Percentiles rank a stretch among this genome's conserved stretches.
phyloP scores from a whole-genome alignment of 345 rosid species.

The Salix exigua region DNA sequence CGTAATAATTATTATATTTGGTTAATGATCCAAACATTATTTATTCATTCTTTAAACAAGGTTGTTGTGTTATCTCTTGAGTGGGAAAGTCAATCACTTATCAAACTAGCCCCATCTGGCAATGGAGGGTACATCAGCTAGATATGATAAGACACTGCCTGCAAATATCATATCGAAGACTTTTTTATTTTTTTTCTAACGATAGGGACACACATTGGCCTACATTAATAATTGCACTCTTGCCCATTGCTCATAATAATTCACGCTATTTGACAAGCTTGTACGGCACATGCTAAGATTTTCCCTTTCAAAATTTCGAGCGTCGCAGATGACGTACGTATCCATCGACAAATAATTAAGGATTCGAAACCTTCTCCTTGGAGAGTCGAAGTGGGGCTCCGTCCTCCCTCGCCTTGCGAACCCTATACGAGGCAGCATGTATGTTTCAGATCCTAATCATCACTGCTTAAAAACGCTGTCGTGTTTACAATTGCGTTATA shows the following conservation, averaged over 20 bases:
- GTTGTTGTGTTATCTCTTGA: neutral
- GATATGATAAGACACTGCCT: neutral
- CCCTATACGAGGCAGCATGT: too few species aligned
- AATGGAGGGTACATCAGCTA: neutral
- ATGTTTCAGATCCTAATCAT: too few species aligned
- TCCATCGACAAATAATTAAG: too few species aligned
- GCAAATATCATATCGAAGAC: neutral
- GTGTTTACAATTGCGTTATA: neutral
- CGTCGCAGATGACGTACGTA: too few species aligned
- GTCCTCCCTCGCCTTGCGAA: neutral
- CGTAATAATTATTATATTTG: neutral
- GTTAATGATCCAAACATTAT: neutral
- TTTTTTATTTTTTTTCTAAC: neutral
- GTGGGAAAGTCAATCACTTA: neutral
- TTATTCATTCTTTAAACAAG: neutral
- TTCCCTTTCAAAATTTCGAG: neutral
- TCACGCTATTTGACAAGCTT: neutral
- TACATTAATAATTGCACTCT: neutral
- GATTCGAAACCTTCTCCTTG: too few species aligned
- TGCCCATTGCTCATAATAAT: neutral
- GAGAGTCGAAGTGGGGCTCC: too few species aligned
- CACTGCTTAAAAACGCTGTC: too few species aligned
- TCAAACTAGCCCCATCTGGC: neutral
- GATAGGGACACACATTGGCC: neutral
- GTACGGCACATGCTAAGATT: neutral